Percentiles rank a stretch among this genome's conserved stretches.
phyloP scores from a whole-genome alignment of 192 early-diverging fungal genomes.

The Podila epicladia region DNA sequence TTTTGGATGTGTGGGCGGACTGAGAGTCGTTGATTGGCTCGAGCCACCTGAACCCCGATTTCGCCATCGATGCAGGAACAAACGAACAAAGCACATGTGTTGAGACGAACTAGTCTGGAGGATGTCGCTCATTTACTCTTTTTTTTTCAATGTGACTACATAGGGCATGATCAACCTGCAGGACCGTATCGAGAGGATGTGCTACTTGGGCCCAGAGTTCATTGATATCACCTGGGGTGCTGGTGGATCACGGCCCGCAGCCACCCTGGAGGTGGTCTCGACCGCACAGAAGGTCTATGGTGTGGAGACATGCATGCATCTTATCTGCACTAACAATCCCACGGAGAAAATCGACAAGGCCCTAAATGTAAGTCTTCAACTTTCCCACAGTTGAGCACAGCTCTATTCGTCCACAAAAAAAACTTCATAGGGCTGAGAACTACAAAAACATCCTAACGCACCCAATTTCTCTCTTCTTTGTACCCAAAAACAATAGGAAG shows the following conservation, averaged over 20 bases:
- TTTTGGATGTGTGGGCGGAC: too few relatives aligned
- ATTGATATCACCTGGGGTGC: conserved; percentile 97
- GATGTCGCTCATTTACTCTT: background rate
- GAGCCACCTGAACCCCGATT: too few relatives aligned
- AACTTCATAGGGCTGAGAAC: too few relatives aligned
- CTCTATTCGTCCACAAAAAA: too few relatives aligned
- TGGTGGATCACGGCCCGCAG: conserved; percentile 85
- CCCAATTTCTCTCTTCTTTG: background rate
- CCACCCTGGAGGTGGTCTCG: conserved; percentile 83
- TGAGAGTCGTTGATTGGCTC: too few relatives aligned
- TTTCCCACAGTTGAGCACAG: too few relatives aligned
- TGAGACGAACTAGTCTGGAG: too few relatives aligned
- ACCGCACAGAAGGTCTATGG: conserved; percentile 89
- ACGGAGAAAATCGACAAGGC: conserved; percentile 83
- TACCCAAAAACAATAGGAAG: conserved; percentile 52
- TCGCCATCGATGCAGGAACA: too few relatives aligned
- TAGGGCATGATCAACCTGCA: conserved; percentile 90
- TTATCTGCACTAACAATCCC: conserved; percentile 98
- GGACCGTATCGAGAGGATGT: conserved; percentile 95
- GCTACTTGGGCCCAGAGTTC: conserved; percentile 85
- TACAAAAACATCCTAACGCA: background rate
- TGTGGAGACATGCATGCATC: conserved; percentile 91
- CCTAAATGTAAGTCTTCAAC: conserved; percentile 55
- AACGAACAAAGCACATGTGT: too few relatives aligned
- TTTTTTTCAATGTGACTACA: background rate